These are phyloP conservation scores for Rhexocercosporidium sp. DNA, from an alignment of 2,329 filamentous ascomycete species.

Conservation along the genomic window DNA sequence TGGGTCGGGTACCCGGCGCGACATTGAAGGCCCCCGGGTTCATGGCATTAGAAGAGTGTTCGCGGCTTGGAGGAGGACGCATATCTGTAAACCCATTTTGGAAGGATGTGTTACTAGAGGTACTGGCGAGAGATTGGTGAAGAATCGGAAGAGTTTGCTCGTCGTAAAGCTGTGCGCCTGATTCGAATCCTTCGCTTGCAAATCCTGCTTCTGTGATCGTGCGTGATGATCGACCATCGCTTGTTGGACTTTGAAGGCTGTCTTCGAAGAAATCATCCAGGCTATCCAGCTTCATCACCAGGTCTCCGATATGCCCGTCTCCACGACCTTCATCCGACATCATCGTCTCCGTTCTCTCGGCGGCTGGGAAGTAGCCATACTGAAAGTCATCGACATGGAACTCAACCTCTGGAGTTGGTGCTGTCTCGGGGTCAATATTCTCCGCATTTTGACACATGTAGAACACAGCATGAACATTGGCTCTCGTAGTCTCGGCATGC, in stretches of 20 bases:
- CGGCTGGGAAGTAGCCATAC: conserved; percentile 67
- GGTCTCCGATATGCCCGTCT: conserved; percentile 78
- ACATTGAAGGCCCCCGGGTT: conserved; percentile 62
- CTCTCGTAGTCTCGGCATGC: conserved; percentile 83
- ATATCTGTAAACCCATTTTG: conserved; percentile 86
- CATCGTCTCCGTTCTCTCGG: conserved; percentile 81
- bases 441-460: conserved; percentile 83
- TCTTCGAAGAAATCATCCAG: conserved; percentile 85
- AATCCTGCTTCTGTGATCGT: conserved; percentile 70
- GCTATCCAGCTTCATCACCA: conserved; percentile 80
- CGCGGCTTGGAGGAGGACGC: conserved; percentile 62
- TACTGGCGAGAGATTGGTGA: conserved; percentile 76
- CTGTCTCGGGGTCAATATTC: conserved; percentile 61
- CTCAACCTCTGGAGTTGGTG: conserved; percentile 81
- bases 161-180: conserved; percentile 84
- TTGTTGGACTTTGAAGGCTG: conserved; percentile 57
- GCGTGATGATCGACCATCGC: conserved; percentile 64
- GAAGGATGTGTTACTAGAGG: conserved; percentile 75
- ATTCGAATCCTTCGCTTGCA: conserved; percentile 69
- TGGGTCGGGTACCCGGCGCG: conserved; percentile 59
- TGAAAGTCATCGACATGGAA: conserved; percentile 87
- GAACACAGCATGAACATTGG: conserved; percentile 95
- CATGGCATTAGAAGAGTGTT: conserved; percentile 64
- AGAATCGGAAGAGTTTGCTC: conserved; percentile 91
- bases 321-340: conserved; percentile 74